Base-by-base conservation (phyloP, 495 filamentous ascomycete species). In the Clohesyomyces aquaticus region DNA sequence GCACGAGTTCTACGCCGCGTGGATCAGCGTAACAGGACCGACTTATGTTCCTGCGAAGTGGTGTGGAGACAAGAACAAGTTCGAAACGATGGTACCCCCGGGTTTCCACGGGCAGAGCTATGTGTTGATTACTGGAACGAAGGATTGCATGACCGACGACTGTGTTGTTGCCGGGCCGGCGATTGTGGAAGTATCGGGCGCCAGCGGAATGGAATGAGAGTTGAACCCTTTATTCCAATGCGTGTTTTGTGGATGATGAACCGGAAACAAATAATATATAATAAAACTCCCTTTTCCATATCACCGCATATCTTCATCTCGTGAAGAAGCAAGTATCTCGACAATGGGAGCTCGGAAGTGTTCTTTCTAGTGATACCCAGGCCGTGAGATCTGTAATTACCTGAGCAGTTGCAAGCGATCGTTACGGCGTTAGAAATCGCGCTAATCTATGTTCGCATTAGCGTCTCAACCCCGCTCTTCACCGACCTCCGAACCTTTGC, bases 21-120 rank as follows among this genome's bases (percentile, higher is more conserved):
- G 76, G 55, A 70, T 78, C 16, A 73, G 71, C 21, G 75, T 77
- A 19, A 67, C 70, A 2, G 79, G 77, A 6, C 73, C 77, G 0
- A 73, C 71, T 11, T 76, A 64, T 41, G 63, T 47, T 55, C 61
- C 18, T 21, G 51, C 61, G 60, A 70, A 46, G 11, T 25, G 29
- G 16, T 63, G 51, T 49, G 66, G 45, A 9, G 29, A 29, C 46
- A 60, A 49, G 11, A 29, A 29, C 48, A 60, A 41, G 27, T 72
- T 52, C 46, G 53, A 64, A 23, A 68, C 73, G 35, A 69, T 63
- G 0, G 74, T 82, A 23, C 81, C 81, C 1, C 35, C 59, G 19
- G 77, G 75, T 22, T 61, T 81, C 18, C 68, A 75, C 22, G 81
- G 81, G 4, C 76, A 81, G 70, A 77, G 72, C 21, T 83, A 83